Conservation (phyloP, 306 rosid genomes). For the Urtica urens region DNA sequence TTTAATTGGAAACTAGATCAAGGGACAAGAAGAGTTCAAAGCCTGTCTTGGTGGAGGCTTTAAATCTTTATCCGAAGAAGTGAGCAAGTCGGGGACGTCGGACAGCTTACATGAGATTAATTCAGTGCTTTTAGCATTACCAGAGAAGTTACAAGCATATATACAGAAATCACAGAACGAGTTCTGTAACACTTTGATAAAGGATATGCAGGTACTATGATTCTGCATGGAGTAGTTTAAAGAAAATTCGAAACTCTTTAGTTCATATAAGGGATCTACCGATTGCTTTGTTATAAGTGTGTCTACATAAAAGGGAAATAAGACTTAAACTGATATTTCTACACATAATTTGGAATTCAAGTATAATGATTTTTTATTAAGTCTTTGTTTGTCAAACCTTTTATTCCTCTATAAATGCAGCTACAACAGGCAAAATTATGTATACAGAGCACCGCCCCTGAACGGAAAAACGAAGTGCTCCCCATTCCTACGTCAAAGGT, state of each 20-base stretch:
- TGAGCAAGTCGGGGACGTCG: constrained; percentile 29
- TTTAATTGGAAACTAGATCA: constrained; percentile 39
- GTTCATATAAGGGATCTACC: background rate
- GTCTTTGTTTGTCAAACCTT: constrained; percentile 13
- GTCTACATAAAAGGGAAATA: background rate
- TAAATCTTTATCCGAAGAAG: constrained; percentile 50
- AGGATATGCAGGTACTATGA: constrained; percentile 59
- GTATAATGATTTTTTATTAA: background rate
- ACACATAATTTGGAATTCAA: background rate
- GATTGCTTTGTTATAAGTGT: background rate
- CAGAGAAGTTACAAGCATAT: constrained; percentile 51
- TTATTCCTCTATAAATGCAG: constrained; percentile 27
- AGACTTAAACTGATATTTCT: constrained; percentile 6
- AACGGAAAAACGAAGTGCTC: constrained; percentile 25
- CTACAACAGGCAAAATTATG: constrained; percentile 31
- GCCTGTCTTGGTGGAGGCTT: constrained; percentile 54
- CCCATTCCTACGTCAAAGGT: constrained; percentile 46
- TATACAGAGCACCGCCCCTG: no score
- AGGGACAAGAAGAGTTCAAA: constrained; percentile 69
- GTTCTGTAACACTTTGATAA: constrained; percentile 30
- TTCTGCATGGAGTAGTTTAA: no score
- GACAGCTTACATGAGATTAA: constrained; percentile 58
- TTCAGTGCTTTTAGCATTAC: constrained; percentile 50
- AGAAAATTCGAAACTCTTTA: no score
- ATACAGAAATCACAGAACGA: constrained; percentile 40